Base-by-base conservation (phyloP, 2,329 filamentous ascomycete genomes). In the Claviceps lovelessii region DNA sequence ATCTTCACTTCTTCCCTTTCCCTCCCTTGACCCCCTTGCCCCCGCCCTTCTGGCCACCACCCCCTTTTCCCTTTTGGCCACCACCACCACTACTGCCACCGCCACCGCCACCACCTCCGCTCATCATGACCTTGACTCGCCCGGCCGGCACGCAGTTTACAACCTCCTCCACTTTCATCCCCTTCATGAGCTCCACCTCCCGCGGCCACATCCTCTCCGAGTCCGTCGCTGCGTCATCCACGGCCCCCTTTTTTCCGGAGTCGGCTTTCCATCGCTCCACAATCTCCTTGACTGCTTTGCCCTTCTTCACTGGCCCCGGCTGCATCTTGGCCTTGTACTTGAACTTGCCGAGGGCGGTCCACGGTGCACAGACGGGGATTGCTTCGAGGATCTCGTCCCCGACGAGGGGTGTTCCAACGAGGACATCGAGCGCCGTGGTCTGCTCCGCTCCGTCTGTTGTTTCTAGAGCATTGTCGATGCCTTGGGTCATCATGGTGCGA, bases 281-380 rank as follows among this genome's bases (percentile, higher is more conserved):
- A 37, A 97, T 85, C 69, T 97, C 91, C 67, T 88, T 88, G 50
- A 95, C 83, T 0, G 90, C 90, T 67, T 96, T 97, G 10, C 93
- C 91, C 72, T 95, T 95, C 76, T 97, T 98, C 59, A 85, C 78
- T 0, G 83, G 72, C 0, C 93, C 93, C 0, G 93, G 93, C 70
- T 97, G 93, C 62, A 98, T 70, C 74, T 98, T 98, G 54, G 84
- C 88, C 70, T 94, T 94, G 75, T 96, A 97, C 71, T 96, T 96
- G 71, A 86, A 87, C 55, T 79, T 80, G 2, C 70, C 75, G 60
- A 86, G 70, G 1, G 83, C 82, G 29, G 69, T 72, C 76, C 82
- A 86, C 2, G 83, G 83, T 5, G 79, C 83, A 62, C 83, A 85
- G 3, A 85, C 71, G 1, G 81, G 78, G 1, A 86, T 72, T 0